A percentile compares a stretch with the other conserved stretches of the same genome.
Conservation (phyloP, 106 monocot genomes). For the Narthecium ossifragum region DNA sequence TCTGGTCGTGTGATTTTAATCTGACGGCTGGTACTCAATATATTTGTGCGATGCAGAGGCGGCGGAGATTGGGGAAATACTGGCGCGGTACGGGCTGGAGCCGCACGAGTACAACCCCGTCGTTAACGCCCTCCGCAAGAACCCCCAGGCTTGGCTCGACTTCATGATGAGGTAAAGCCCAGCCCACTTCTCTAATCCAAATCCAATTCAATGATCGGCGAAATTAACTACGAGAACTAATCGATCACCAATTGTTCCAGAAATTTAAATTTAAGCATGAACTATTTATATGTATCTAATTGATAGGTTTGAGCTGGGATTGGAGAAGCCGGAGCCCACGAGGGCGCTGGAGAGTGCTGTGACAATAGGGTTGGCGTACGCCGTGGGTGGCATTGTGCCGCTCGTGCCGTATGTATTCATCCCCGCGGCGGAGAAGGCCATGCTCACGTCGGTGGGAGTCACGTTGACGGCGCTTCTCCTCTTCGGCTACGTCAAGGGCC, state of each 20-base stretch:
- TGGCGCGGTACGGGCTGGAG: constrained; percentile 62
- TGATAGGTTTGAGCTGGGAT: constrained; percentile 82
- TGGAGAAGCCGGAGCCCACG: constrained; percentile 86
- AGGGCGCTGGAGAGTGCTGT: constrained; percentile 64
- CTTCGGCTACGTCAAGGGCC: constrained; percentile 89
- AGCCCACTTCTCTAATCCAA: background rate
- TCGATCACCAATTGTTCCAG: too few species aligned
- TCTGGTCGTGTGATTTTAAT: background rate
- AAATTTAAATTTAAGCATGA: background rate
- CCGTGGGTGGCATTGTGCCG: constrained; percentile 66
- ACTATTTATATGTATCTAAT: background rate
- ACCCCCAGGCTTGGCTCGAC: constrained; percentile 91
- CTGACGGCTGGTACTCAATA: background rate
- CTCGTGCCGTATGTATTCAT: constrained; percentile 77
- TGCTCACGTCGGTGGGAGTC: constrained; percentile 57
- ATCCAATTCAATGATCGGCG: background rate
- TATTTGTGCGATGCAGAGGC: constrained; percentile 52
- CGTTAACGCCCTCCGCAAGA: constrained; percentile 64
- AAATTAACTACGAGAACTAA: background rate
- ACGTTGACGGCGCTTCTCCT: constrained; percentile 66
- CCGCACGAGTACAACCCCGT: constrained; percentile 72
- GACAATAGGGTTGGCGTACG: constrained; percentile 65
- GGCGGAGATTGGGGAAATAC: constrained; percentile 80
- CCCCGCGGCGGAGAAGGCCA: constrained; percentile 38
- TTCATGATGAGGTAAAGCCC: constrained; percentile 99